Percentiles rank a stretch among this genome's conserved stretches.
Evolutionary conservation across 768 basidiomycete genomes (phyloP).

Genomic region (Trametes punicea): DNA sequence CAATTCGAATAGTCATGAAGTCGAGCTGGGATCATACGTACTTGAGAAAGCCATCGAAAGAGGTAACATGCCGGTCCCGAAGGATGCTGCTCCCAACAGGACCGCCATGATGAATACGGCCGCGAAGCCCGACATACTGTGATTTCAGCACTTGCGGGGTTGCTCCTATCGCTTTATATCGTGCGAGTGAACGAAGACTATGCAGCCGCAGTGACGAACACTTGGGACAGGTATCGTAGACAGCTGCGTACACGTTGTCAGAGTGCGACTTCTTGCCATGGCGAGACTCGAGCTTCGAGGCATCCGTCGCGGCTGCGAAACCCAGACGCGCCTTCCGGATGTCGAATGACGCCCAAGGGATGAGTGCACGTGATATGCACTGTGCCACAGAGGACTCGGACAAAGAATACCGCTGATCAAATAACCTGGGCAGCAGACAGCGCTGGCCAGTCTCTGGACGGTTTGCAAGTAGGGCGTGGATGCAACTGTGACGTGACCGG

Average conservation of each 20-base stretch:
- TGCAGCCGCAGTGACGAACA: no score
- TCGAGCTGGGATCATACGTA: conserved; percentile 25
- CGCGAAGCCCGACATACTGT: conserved; percentile 34
- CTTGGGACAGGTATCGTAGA: no score
- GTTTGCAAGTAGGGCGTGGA: no score
- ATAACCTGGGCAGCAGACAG: no score
- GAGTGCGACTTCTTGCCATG: not conserved
- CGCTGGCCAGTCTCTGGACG: no score
- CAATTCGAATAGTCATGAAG: no score
- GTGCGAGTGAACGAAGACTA: no score
- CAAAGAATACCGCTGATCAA: no score
- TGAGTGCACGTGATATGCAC: not conserved
- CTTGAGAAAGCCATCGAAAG: conserved; percentile 71
- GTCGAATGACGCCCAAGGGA: not conserved
- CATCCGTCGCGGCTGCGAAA: no score
- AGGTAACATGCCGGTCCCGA: conserved; percentile 71
- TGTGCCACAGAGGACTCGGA: no score
- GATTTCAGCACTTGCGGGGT: not conserved
- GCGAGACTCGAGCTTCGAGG: not conserved
- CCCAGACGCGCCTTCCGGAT: not conserved
- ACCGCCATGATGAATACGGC: conserved; percentile 54
- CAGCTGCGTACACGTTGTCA: not conserved
- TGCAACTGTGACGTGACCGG: no score
- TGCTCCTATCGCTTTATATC: not conserved
- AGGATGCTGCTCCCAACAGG: conserved; percentile 59